phyloP scores from a whole-genome alignment of 1,284 basidiomycete genomes.

The Cutaneotrichosporon daszewskae region DNA sequence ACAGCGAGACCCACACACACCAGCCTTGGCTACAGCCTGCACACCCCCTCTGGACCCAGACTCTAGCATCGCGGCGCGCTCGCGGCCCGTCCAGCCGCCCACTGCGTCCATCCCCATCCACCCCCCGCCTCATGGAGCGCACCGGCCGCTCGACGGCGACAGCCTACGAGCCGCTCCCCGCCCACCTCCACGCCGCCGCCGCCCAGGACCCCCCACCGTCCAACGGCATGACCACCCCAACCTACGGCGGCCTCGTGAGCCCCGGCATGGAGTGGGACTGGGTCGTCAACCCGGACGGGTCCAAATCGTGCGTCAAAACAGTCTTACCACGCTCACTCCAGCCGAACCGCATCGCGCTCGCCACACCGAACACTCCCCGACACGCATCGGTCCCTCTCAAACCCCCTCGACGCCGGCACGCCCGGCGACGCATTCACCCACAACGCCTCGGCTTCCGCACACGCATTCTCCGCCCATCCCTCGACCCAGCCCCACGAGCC shows the following conservation, averaged over 20 bases:
- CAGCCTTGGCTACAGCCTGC: too few relatives aligned
- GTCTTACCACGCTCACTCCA: too few relatives aligned
- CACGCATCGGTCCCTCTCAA: slow-evolving; percentile 18
- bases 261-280: slow-evolving; percentile 47
- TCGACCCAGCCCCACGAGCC: slow-evolving; percentile 31
- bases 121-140: slow-evolving; percentile 12
- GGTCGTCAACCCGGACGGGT: slow-evolving; percentile 33
- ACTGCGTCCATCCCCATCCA: neutral
- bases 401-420: slow-evolving; percentile 9
- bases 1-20: too few relatives aligned
- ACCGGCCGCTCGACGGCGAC: slow-evolving; percentile 14
- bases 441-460: slow-evolving; percentile 12
- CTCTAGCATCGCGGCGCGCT: too few relatives aligned
- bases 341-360: neutral
- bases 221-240: slow-evolving; percentile 41
- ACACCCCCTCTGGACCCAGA: too few relatives aligned
- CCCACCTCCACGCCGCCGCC: slow-evolving; percentile 33
- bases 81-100: neutral
- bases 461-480: slow-evolving; percentile 14
- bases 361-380: slow-evolving; percentile 6
- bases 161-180: slow-evolving; percentile 37
- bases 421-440: slow-evolving; percentile 5
- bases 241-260: slow-evolving; percentile 49
- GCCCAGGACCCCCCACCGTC: slow-evolving; percentile 3
- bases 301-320: slow-evolving; percentile 37